Conservation (phyloP, 2,329 filamentous ascomycete species). For the Sporothrix brasiliensis region DNA sequence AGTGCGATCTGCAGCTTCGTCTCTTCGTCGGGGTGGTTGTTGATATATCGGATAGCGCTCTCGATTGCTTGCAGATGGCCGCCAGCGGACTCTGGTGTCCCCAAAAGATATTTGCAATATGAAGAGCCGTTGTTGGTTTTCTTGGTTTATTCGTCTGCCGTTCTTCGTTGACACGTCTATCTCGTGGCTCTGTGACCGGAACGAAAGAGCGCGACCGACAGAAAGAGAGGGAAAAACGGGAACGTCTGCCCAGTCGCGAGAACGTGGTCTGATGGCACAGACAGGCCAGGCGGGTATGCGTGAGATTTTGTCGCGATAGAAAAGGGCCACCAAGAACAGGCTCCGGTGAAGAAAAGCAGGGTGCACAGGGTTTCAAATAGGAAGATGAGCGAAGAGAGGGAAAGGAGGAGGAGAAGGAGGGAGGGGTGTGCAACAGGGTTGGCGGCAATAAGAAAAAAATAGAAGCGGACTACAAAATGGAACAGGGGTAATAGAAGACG, state of each 20-base stretch:
- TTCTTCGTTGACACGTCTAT: slow-evolving; percentile 1
- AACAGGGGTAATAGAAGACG: slow-evolving; percentile 18
- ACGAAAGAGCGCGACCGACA: slow-evolving; percentile 2
- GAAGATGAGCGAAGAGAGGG: slow-evolving; percentile 23
- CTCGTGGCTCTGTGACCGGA: slow-evolving; percentile 1
- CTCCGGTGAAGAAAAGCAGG: slow-evolving; percentile 29
- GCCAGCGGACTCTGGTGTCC: slow-evolving; percentile 26
- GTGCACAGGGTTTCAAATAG: slow-evolving; percentile 36
- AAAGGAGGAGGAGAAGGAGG: slow-evolving; percentile 10
- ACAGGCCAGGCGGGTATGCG: slow-evolving; percentile 21
- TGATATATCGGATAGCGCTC: background rate
- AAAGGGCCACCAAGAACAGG: slow-evolving; percentile 23
- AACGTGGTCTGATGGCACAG: slow-evolving; percentile 30
- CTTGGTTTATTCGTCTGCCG: background rate
- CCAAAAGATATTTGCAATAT: background rate
- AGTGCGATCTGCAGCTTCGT: background rate
- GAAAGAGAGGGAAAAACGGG: slow-evolving; percentile 23
- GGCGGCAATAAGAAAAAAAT: slow-evolving; percentile 10
- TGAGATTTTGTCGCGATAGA: slow-evolving; percentile 16
- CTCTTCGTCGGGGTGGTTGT: background rate
- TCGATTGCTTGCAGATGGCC: slow-evolving; percentile 18
- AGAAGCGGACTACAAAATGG: background rate
- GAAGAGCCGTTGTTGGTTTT: background rate
- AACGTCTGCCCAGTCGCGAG: slow-evolving; percentile 30
- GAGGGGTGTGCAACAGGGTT: slow-evolving; percentile 14